These are phyloP conservation scores for Nemania sp. DNA, from an alignment of 2,329 filamentous ascomycete species.

Conservation along the genomic window DNA sequence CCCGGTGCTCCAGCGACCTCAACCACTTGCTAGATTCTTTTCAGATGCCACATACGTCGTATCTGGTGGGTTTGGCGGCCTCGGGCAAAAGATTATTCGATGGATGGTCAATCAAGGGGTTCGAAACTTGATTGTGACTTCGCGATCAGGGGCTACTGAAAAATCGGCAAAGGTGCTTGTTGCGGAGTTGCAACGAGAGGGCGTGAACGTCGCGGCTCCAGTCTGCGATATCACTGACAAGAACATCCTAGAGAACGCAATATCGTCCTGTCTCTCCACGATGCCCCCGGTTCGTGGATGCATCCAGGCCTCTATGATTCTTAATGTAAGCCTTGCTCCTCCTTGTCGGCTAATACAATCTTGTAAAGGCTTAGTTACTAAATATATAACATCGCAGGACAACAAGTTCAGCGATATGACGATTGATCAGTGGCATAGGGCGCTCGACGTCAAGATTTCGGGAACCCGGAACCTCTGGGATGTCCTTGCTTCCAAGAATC, in stretches of 20 bases:
- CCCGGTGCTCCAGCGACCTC: conserved; percentile 25
- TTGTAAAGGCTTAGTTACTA: conserved; percentile 3
- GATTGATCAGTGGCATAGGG: conserved; percentile 5
- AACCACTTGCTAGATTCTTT: conserved; percentile 20
- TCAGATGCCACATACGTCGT: conserved; percentile 37
- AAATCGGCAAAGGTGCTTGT: conserved; percentile 24
- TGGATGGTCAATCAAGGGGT: conserved; percentile 35
- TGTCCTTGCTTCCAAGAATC: not conserved
- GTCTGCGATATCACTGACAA: conserved; percentile 31
- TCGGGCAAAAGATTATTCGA: conserved; percentile 33
- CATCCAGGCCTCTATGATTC: conserved; percentile 49
- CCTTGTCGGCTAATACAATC: not conserved
- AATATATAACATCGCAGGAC: not conserved
- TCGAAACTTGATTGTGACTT: conserved; percentile 32
- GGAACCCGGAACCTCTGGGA: conserved; percentile 13
- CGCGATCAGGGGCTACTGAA: conserved; percentile 29
- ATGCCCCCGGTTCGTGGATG: conserved; percentile 46
- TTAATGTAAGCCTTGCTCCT: conserved; percentile 26
- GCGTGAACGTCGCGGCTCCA: conserved; percentile 24
- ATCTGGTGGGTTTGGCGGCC: conserved; percentile 38
- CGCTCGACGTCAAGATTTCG: conserved; percentile 2
- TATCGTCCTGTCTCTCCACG: conserved; percentile 23
- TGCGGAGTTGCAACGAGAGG: conserved; percentile 18
- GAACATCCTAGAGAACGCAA: conserved; percentile 6
- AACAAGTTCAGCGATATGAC: conserved; percentile 14